A percentile compares a stretch with the other conserved stretches of the same genome.
phyloP scores from a whole-genome alignment of 2,329 filamentous ascomycete species.

The Davidsoniella virescens region DNA sequence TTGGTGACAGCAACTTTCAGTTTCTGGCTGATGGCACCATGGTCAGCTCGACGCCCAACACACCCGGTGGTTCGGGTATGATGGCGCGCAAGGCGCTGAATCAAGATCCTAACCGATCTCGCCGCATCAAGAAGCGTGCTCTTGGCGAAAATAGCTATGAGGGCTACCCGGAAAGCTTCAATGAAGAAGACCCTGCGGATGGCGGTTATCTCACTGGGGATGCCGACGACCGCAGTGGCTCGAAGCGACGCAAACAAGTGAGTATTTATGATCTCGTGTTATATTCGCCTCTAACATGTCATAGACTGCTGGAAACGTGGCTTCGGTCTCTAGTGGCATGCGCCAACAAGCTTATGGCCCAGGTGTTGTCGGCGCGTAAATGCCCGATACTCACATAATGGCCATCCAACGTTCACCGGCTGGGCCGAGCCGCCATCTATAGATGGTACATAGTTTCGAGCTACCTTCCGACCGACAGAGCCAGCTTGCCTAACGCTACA shows the following conservation, averaged over 20 bases:
- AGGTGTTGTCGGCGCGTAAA: conserved; percentile 40
- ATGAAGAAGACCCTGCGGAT: conserved; percentile 48
- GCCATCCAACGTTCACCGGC: no score
- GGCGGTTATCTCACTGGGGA: conserved; percentile 57
- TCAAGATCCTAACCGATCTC: conserved; percentile 37
- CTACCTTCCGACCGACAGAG: no score
- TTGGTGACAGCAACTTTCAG: conserved; percentile 10
- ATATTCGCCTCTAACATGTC: conserved; percentile 25
- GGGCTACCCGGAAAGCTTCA: conserved; percentile 56
- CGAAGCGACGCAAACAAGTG: conserved; percentile 53
- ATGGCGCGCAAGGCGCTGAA: conserved; percentile 3
- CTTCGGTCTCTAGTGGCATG: conserved; percentile 27
- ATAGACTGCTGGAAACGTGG: conserved; percentile 31
- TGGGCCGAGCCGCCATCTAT: not conserved
- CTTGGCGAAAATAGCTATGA: conserved; percentile 62
- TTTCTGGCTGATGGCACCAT: conserved; percentile 4
- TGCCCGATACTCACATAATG: not conserved
- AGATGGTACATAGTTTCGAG: not conserved
- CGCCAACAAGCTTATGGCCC: conserved; percentile 40
- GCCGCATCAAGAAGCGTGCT: conserved; percentile 53
- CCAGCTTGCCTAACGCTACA: conserved; percentile 12
- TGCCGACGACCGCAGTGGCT: conserved; percentile 41
- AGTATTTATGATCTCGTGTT: conserved; percentile 16
- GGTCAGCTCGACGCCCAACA: conserved; percentile 6
- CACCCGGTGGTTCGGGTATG: conserved; percentile 6